These are phyloP conservation scores for Dothiorella sarmentorum DNA, from an alignment of 2,329 filamentous ascomycete genomes.

Conservation along the genomic window DNA sequence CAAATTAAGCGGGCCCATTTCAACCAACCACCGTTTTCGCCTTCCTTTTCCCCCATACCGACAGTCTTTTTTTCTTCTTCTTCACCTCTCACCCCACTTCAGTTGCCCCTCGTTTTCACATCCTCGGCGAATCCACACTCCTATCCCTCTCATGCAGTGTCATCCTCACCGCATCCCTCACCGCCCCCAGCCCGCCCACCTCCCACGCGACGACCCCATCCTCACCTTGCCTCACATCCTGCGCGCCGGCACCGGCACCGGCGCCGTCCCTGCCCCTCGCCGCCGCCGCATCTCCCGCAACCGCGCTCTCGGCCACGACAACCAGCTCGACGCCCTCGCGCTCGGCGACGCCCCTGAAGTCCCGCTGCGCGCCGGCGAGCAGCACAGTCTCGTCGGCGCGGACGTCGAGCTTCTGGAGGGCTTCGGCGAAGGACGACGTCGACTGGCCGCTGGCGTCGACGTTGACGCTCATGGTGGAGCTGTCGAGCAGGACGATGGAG, in stretches of 20 bases:
- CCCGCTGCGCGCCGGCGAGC: not conserved
- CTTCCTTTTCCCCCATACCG: no score
- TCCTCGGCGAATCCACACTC: slow-evolving; percentile 14
- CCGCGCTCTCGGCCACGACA: not conserved
- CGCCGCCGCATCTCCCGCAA: not conserved
- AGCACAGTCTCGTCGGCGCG: slow-evolving; percentile 9
- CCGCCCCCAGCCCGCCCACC: not conserved
- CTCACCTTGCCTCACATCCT: not conserved
- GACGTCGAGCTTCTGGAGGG: not conserved
- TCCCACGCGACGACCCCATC: slow-evolving; percentile 14
- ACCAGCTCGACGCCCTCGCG: not conserved
- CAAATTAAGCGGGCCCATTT: no score
- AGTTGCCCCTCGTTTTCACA: not conserved
- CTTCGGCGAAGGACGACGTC: slow-evolving; percentile 4
- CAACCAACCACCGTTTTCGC: no score
- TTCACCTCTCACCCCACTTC: no score
- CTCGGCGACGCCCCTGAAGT: not conserved
- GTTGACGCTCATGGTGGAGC: not conserved
- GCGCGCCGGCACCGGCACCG: not conserved
- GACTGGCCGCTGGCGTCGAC: not conserved
- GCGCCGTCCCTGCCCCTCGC: not conserved
- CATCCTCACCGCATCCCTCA: slow-evolving; percentile 4
- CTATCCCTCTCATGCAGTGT: slow-evolving; percentile 13
- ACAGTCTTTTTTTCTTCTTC: no score
- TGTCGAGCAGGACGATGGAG: slow-evolving; percentile 1